phyloP scores from a whole-genome alignment of 139 green algal genomes.

The Auxenochlorella pyrenoidosa region DNA sequence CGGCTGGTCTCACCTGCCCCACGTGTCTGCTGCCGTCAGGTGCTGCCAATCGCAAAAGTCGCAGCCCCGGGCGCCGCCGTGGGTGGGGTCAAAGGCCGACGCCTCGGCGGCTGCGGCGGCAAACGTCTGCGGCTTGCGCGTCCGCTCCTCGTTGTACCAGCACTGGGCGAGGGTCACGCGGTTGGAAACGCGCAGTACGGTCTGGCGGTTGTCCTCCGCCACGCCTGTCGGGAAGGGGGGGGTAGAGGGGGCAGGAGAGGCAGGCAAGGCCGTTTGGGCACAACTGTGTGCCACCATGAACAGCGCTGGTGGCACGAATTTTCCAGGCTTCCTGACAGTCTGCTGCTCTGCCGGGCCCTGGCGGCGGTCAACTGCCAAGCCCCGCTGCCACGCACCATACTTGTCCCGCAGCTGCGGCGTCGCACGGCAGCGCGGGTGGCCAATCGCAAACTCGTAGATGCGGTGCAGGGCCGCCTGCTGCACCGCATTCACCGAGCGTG shows the following conservation, averaged over 20 bases:
- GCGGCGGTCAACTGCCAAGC: too few species aligned
- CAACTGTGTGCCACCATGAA: too few species aligned
- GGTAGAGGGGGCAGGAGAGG: background rate
- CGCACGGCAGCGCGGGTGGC: constrained; percentile 36
- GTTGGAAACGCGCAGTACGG: constrained; percentile 74
- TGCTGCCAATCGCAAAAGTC: constrained; percentile 81
- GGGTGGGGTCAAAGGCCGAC: constrained; percentile 45
- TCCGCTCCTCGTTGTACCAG: constrained; percentile 73
- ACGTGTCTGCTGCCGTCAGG: constrained; percentile 71
- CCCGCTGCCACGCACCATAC: constrained; percentile 41
- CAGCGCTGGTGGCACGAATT: too few species aligned
- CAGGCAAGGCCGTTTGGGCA: background rate
- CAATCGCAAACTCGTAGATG: constrained; percentile 31
- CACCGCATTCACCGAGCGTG: background rate
- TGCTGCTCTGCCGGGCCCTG: too few species aligned
- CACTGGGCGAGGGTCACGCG: constrained; percentile 36
- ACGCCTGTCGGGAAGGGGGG: too few species aligned
- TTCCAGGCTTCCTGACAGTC: too few species aligned
- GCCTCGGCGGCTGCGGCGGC: background rate
- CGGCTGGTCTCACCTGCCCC: constrained; percentile 49
- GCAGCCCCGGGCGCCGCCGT: constrained; percentile 50
- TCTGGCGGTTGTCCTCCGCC: constrained; percentile 65
- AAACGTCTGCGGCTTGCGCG: constrained; percentile 63
- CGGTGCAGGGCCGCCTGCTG: background rate
- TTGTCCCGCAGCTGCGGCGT: constrained; percentile 54